A percentile compares a stretch with the other conserved stretches of the same genome.
Evolutionary conservation across 1,284 basidiomycete species (phyloP).

Genomic region (Vanrija sp.): DNA sequence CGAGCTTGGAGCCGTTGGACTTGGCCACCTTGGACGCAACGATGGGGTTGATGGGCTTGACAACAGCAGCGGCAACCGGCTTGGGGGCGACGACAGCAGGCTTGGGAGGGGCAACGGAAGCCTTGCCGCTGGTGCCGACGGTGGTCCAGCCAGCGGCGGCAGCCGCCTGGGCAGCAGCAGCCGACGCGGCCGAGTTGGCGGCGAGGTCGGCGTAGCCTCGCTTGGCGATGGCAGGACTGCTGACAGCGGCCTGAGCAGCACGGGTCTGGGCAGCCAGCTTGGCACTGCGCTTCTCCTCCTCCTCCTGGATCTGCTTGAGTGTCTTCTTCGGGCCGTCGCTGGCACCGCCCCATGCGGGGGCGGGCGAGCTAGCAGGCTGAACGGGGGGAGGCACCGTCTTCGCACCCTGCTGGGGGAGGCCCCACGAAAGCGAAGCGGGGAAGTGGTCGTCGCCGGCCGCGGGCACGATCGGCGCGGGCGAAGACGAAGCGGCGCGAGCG

Average conservation of each 20-base stretch:
- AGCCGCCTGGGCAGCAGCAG: slow-evolving; percentile 51
- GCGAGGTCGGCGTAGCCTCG: slow-evolving; percentile 76
- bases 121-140: slow-evolving; percentile 73
- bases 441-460: slow-evolving; percentile 28
- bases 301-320: slow-evolving; percentile 98
- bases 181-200: slow-evolving; percentile 60
- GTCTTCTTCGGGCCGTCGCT: slow-evolving; percentile 69
- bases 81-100: slow-evolving; percentile 29
- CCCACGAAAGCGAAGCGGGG: slow-evolving; percentile 49
- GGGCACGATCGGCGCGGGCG: slow-evolving; percentile 37
- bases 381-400: slow-evolving; percentile 27
- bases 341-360: slow-evolving; percentile 45
- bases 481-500: slow-evolving; percentile 53
- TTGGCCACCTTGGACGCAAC: slow-evolving; percentile 16
- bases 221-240: slow-evolving; percentile 47
- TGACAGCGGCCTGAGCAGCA: slow-evolving; percentile 23
- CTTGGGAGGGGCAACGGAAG: slow-evolving; percentile 44
- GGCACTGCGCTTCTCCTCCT: slow-evolving; percentile 83
- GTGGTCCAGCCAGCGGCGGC: slow-evolving; percentile 73
- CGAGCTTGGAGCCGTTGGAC: slow-evolving; percentile 9
- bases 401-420: slow-evolving; percentile 41
- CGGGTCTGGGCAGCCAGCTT: slow-evolving; percentile 42
- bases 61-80: slow-evolving; percentile 23
- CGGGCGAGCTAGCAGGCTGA: slow-evolving; percentile 35
- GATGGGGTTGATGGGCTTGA: slow-evolving; percentile 25